A percentile compares a stretch with the other conserved stretches of the same genome.
Conservation (phyloP, 306 rosid species). For the Begonia fuchsioides region DNA sequence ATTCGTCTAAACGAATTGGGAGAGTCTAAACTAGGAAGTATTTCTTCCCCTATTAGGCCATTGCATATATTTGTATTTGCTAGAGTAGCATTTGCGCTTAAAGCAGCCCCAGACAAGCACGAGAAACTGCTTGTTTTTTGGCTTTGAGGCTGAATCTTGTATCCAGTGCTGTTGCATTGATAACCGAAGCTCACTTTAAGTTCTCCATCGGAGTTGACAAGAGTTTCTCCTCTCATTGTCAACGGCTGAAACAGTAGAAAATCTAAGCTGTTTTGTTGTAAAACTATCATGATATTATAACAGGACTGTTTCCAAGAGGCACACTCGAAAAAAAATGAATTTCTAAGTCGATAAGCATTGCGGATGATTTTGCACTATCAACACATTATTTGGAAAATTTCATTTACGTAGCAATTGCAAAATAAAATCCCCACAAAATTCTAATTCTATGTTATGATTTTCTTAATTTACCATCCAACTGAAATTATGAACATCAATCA, state of each 20-base stretch:
- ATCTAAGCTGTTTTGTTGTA: too few relatives aligned
- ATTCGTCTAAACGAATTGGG: slow-evolving; percentile 81
- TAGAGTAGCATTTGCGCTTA: slow-evolving; percentile 88
- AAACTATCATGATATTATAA: too few relatives aligned
- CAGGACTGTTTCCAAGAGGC: too few relatives aligned
- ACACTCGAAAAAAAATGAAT: too few relatives aligned
- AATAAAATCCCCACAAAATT: too few relatives aligned
- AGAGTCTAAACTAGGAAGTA: slow-evolving; percentile 93
- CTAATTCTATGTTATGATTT: too few relatives aligned
- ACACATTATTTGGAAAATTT: too few relatives aligned
- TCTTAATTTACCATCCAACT: too few relatives aligned
- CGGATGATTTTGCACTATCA: too few relatives aligned
- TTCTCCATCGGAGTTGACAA: slow-evolving; percentile 53
- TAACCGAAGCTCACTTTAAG: slow-evolving; percentile 91
- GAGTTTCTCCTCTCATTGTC: slow-evolving; percentile 24
- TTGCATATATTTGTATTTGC: slow-evolving; percentile 95
- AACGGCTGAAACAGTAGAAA: not conserved
- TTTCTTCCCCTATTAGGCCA: slow-evolving; percentile 77
- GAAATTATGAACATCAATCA: too few relatives aligned
- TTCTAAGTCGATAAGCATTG: too few relatives aligned
- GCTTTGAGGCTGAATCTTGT: slow-evolving; percentile 29
- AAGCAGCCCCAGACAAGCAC: slow-evolving; percentile 95
- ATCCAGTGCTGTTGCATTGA: slow-evolving; percentile 42
- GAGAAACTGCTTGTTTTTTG: slow-evolving; percentile 78
- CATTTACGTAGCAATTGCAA: too few relatives aligned